Base-by-base conservation (phyloP, 1,284 basidiomycete genomes). In the Leccinum pallidistipes region DNA sequence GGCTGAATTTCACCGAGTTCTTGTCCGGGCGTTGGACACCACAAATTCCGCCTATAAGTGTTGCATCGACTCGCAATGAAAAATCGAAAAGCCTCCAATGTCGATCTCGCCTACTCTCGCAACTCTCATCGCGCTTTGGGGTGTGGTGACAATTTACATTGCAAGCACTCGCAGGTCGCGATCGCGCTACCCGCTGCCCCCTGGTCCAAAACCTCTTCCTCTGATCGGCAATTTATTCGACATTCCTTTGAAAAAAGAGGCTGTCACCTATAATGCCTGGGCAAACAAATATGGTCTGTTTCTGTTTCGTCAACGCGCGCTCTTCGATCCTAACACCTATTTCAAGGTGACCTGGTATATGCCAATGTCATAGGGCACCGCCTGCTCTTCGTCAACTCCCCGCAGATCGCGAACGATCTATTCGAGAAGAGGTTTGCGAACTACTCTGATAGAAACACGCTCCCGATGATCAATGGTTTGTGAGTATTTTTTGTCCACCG, bases 381-480 rank as follows among this genome's bases (percentile, higher is more conserved):
- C 14, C 57, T 73, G 7, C 62, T 75, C 43, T 71, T 76, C 49
- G 66, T 76, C 54, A 78, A 77, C 27, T 57, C 70, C 18, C 43
- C 65, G 3, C 67, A 78, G 45, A 72, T 75, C 8, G 78, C 69
- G 5, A 65, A 66, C 7, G 76, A 79, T n/a, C 70, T 80, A 27
- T 78, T 78, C 21, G 72, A 78, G 56, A 77, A 66, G 45, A 65
- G 68, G 12, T 74, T 62, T 32, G 6, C 53, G 40, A 75, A 74
- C 21, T 76, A 73, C 49, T 76, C 71, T 21, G 74, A 73, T 47
- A 65, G 74, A 62, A 76, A 64, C 58, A 36, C 62, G 56, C 31
- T 74, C 16, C 70, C 68, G 0, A 76, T 73, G 71, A 74, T 74
- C 56, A 74, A 74, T 40, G 74, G 72, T 12, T 29, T 73, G 74